Evolutionary conservation across 2,329 filamentous ascomycete genomes (phyloP).

Genomic region (Epichloe typhina): DNA sequence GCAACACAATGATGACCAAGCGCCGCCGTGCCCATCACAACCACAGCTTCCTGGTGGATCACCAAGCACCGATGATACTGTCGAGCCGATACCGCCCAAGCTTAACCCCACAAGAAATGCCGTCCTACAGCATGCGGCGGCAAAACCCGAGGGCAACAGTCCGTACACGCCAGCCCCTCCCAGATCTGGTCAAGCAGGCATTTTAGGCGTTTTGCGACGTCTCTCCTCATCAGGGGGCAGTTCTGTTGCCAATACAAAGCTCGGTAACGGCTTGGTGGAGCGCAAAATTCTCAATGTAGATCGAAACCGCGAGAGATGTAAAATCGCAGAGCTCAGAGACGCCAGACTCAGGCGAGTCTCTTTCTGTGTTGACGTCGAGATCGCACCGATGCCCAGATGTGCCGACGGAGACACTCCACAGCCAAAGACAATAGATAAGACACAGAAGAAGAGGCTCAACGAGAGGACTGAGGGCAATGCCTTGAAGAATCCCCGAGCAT

Average conservation of each 20-base stretch:
- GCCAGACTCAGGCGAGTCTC: conserved; percentile 76
- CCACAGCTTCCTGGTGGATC: conserved; percentile 12
- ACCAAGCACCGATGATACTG: conserved; percentile 6
- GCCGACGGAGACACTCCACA: conserved; percentile 40
- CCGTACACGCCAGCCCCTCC: conserved; percentile 67
- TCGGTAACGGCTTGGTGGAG: conserved; percentile 58
- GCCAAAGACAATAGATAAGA: conserved; percentile 29
- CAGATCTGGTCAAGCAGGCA: conserved; percentile 52
- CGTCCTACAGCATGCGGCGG: conserved; percentile 41
- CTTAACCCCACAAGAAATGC: conserved; percentile 41
- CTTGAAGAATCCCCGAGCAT: conserved; percentile 50
- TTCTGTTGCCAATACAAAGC: conserved; percentile 14
- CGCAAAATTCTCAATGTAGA: conserved; percentile 78
- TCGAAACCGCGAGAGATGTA: conserved; percentile 62
- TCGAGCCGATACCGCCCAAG: conserved; percentile 34
- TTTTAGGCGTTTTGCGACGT: conserved; percentile 71
- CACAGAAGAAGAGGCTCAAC: conserved; percentile 47
- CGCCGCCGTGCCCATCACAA: conserved; percentile 4
- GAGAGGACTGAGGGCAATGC: conserved; percentile 65
- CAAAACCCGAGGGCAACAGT: conserved; percentile 43
- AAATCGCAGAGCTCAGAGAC: conserved; percentile 64
- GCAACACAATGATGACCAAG: conserved; percentile 4
- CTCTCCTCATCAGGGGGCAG: conserved; percentile 54
- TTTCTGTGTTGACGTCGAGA: conserved; percentile 95
- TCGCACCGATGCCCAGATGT: conserved; percentile 76